phyloP scores from a whole-genome alignment of 192 early-diverging fungal genomes.

The Backusella circina region DNA sequence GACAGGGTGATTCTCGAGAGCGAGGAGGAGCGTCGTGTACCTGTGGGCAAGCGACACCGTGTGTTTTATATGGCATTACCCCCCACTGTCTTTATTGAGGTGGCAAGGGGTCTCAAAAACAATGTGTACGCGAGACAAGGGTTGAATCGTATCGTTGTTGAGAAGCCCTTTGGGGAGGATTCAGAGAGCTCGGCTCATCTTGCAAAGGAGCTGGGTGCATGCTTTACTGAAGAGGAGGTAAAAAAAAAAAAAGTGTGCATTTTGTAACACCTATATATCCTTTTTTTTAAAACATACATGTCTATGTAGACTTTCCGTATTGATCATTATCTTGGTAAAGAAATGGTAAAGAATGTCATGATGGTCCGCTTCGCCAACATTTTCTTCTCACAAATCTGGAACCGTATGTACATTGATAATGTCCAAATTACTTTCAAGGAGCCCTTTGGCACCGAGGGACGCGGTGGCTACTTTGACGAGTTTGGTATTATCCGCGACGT shows the following conservation, averaged over 20 bases:
- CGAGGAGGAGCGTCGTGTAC: conserved; percentile 39
- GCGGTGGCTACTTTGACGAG: conserved; percentile 98
- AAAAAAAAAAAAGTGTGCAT: not conserved
- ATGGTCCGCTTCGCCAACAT: conserved; percentile 91
- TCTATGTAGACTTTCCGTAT: conserved; percentile 85
- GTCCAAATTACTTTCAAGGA: conserved; percentile 99
- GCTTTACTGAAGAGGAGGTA: conserved; percentile 88
- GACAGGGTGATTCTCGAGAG: conserved; percentile 55
- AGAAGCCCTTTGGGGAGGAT: conserved; percentile 98
- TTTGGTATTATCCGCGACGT: conserved; percentile 99
- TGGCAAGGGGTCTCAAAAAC: conserved; percentile 69
- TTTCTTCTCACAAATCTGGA: conserved; percentile 91
- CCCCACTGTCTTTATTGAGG: conserved; percentile 90
- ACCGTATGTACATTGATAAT: conserved; percentile 81
- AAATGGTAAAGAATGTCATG: conserved; percentile 98
- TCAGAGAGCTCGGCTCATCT: conserved; percentile 78
- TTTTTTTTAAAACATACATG: not conserved
- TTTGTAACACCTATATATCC: not conserved
- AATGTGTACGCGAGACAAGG: conserved; percentile 63
- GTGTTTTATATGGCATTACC: conserved; percentile 97
- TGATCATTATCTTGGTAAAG: conserved; percentile 98
- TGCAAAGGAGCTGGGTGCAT: conserved; percentile 58
- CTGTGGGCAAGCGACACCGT: conserved; percentile 53
- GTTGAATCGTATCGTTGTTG: conserved; percentile 86
- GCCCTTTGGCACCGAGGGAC: conserved; percentile 92